A percentile compares a stretch with the other conserved stretches of the same genome.
phyloP scores from a whole-genome alignment of 1,284 basidiomycete species.

The Amylostereum areolatum region DNA sequence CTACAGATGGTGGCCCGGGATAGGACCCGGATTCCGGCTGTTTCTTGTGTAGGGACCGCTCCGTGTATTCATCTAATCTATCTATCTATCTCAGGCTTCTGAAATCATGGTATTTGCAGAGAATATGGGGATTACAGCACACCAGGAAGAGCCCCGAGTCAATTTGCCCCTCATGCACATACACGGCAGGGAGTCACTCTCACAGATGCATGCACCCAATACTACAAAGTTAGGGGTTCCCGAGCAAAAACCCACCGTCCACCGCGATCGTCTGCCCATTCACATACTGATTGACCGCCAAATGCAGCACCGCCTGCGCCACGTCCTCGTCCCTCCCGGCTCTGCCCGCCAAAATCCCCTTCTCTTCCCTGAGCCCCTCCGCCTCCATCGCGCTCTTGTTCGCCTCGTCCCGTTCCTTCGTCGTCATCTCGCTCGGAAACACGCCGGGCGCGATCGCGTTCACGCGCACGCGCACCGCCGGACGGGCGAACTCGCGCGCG shows the following conservation, averaged over 20 bases:
- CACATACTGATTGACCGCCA: constrained; percentile 28
- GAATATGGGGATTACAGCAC: no score
- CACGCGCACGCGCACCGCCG: constrained; percentile 28
- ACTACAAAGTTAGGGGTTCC: constrained; percentile 19
- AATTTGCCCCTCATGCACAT: no score
- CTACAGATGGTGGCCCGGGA: no score
- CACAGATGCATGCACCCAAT: no score
- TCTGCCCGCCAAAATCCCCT: constrained; percentile 31
- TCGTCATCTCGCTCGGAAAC: constrained; percentile 33
- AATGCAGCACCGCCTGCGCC: constrained; percentile 28
- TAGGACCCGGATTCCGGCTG: no score
- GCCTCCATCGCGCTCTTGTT: constrained; percentile 29
- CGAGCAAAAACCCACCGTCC: constrained; percentile 28
- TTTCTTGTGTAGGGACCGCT: no score
- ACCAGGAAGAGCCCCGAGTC: no score
- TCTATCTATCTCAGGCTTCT: no score
- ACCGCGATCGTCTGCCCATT: constrained; percentile 26
- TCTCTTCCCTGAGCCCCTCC: constrained; percentile 25
- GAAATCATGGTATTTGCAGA: no score
- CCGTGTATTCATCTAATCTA: no score
- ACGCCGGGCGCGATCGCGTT: constrained; percentile 32
- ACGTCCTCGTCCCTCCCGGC: constrained; percentile 31
- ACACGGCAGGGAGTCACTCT: no score
- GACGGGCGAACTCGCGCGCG: constrained; percentile 29
- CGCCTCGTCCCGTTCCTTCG: constrained; percentile 24